Evolutionary conservation across 179 eudicot species (phyloP), one percentile per base, ranked within the genome.

Genomic region (Spinacia oleracea): DNA sequence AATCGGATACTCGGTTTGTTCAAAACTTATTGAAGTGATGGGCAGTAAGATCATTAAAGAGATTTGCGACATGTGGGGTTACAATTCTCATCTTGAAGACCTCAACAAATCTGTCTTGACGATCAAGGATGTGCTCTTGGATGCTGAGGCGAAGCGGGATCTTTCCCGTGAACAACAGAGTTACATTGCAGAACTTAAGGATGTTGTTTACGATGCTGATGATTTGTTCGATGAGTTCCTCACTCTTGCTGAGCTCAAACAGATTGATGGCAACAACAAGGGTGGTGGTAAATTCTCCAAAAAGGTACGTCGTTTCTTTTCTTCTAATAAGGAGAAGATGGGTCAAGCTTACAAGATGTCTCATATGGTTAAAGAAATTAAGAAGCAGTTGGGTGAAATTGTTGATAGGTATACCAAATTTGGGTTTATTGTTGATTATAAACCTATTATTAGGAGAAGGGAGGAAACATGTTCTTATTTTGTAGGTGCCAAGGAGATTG

Each of bases 161-260:
- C 72, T 68, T 16, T 21, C 31, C 31, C 3, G 38, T 0, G 29
- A 2, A 40, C 50, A 10, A 42, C 16, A 4, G 4, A 27, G n/a
- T 18, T 68, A 38, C 31, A 68, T 68, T 14, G 18, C 40, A 18
- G n/a, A 68, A 2, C 72, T 42, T 27, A 68, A 68, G 51, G 72
- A 68, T 68, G 72, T 46, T 68, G 50, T 68, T 40, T 68, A 68
- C 42, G 72, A 68, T n/a, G 72, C 72, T 42, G 72, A 68, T 21
- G 70, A 66, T 38, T n/a, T 66, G 46, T 66, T 66, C 38, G 70
- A 66, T 7, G 70, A 65, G 29, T 1, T 67, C 2, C 43, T 1
- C 25, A 21, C n/a, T n/a, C n/a, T n/a, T n/a, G n/a, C n/a, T n/a
- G n/a, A n/a, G n/a, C n/a, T 20, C 46, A 66, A n/a, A 43, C 38